A percentile compares a stretch with the other conserved stretches of the same genome.
Evolutionary conservation across 1,284 basidiomycete species (phyloP).

Genomic region (Xerocomus minutiporus): DNA sequence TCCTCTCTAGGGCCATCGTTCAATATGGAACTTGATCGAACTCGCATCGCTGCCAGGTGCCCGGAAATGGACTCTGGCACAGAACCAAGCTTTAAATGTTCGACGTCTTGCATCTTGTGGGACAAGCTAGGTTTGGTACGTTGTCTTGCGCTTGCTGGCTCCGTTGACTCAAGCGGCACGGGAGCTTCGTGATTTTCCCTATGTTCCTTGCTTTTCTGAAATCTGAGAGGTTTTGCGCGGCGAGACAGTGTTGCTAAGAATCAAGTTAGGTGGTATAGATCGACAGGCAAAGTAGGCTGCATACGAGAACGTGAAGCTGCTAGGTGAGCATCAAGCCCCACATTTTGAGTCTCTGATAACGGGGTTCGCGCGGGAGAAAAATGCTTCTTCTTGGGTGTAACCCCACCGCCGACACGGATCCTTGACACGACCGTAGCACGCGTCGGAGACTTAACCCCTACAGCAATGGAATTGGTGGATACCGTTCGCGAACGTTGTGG

Average conservation of each 20-base stretch:
- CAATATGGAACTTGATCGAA: conserved; percentile 14
- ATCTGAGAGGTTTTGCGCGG: conserved; percentile 13
- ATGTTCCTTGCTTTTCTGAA: conserved; percentile 10
- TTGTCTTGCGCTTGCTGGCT: conserved; percentile 7
- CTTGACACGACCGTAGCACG: conserved; percentile 17
- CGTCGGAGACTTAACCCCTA: conserved; percentile 20
- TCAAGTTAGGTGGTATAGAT: conserved; percentile 2
- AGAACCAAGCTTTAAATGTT: conserved; percentile 17
- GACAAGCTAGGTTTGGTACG: conserved; percentile 7
- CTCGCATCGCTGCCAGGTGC: conserved; percentile 25
- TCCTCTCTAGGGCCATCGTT: not conserved
- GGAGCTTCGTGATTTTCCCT: conserved; percentile 7
- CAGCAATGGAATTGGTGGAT: conserved; percentile 6
- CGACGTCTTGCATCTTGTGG: conserved; percentile 4
- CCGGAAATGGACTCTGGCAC: conserved; percentile 30
- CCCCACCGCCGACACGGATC: conserved; percentile 18
- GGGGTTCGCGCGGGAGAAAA: conserved; percentile 43
- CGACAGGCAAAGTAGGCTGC: conserved; percentile 1
- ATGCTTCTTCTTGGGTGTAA: conserved; percentile 31
- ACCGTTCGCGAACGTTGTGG: conserved; percentile 12
- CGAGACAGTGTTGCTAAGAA: conserved; percentile 16
- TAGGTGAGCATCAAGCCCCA: conserved; percentile 21
- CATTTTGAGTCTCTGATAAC: conserved; percentile 36
- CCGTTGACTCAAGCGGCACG: not conserved
- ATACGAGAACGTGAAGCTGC: conserved; percentile 20